Conservation (phyloP, 176 grass and related monocot species). For the Pharus latifolius region DNA sequence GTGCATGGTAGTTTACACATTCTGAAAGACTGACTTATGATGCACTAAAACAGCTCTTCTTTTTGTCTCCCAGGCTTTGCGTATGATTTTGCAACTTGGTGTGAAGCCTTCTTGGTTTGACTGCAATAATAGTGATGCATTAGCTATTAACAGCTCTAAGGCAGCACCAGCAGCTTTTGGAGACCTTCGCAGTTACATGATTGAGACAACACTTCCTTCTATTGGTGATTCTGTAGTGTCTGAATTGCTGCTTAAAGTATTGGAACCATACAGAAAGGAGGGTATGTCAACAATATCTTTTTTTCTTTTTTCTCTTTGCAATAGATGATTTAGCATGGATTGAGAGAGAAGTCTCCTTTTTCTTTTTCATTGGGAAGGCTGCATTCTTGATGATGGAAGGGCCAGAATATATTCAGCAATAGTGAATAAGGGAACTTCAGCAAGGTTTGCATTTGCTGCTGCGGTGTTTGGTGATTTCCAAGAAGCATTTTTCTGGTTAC, state of each 20-base stretch:
- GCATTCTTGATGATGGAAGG: constrained; percentile 96
- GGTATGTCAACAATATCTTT: constrained; percentile 30
- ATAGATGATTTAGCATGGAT: constrained; percentile 8
- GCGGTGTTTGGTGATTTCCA: constrained; percentile 75
- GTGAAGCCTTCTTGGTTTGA: constrained; percentile 94
- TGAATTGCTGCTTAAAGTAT: constrained; percentile 90
- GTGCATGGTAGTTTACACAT: not conserved
- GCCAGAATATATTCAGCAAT: constrained; percentile 66
- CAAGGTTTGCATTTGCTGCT: constrained; percentile 90
- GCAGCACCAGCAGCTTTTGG: constrained; percentile 23
- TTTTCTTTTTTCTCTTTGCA: not conserved
- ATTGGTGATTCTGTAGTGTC: constrained; percentile 82
- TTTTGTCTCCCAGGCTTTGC: constrained; percentile 57
- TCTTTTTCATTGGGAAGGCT: constrained; percentile 43
- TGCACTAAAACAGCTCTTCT: not conserved
- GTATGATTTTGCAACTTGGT: constrained; percentile 87
- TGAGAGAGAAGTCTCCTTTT: not conserved
- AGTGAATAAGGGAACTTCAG: constrained; percentile 60
- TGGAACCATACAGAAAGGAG: constrained; percentile 91
- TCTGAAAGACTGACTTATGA: constrained; percentile 2
- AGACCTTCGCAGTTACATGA: constrained; percentile 92
- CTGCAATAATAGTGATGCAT: constrained; percentile 28
- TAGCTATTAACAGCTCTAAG: constrained; percentile 33
- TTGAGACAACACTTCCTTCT: constrained; percentile 68
- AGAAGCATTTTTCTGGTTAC: constrained; percentile 91